Percentiles rank a stretch among this genome's conserved stretches.
These are phyloP conservation scores for Chytriomyces hyalinus DNA, from an alignment of 192 early-diverging fungal genomes.

Conservation along the genomic window DNA sequence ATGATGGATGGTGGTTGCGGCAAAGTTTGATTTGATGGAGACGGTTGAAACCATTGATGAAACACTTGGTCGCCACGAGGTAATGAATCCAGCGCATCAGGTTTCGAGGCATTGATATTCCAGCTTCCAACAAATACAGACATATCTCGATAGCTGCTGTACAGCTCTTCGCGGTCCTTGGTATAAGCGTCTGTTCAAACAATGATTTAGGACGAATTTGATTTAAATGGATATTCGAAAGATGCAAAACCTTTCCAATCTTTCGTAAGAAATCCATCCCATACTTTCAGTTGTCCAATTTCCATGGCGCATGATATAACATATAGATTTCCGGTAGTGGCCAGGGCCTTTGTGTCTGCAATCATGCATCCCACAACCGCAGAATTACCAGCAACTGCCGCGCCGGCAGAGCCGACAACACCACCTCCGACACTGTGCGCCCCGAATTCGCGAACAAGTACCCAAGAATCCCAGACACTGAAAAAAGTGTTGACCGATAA, in stretches of 20 bases:
- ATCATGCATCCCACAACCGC: constrained; percentile 5
- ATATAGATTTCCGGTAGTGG: constrained; percentile 26
- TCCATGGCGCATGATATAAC: constrained; percentile 44
- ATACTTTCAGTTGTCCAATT: constrained; percentile 70
- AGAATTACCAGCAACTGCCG: constrained; percentile 5
- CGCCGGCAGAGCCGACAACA: background rate
- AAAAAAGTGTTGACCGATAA: background rate
- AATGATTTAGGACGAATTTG: background rate
- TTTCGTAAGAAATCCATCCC: constrained; percentile 76
- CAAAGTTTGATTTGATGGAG: constrained; percentile 41
- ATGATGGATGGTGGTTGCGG: constrained; percentile 73
- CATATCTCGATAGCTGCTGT: constrained; percentile 67
- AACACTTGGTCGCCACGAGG: constrained; percentile 8
- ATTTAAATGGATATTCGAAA: background rate
- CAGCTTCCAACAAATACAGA: constrained; percentile 85
- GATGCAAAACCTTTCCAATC: constrained; percentile 67
- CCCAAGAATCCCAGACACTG: background rate
- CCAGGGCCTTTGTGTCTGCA: background rate
- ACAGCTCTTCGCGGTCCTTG: constrained; percentile 63
- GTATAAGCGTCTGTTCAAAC: constrained; percentile 61
- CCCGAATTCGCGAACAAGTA: background rate
- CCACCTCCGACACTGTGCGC: background rate
- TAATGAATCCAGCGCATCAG: constrained; percentile 70
- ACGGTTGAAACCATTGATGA: constrained; percentile 35
- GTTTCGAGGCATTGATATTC: constrained; percentile 93